Base-by-base conservation (phyloP, 306 rosid genomes). In the Ormosia emarginata region DNA sequence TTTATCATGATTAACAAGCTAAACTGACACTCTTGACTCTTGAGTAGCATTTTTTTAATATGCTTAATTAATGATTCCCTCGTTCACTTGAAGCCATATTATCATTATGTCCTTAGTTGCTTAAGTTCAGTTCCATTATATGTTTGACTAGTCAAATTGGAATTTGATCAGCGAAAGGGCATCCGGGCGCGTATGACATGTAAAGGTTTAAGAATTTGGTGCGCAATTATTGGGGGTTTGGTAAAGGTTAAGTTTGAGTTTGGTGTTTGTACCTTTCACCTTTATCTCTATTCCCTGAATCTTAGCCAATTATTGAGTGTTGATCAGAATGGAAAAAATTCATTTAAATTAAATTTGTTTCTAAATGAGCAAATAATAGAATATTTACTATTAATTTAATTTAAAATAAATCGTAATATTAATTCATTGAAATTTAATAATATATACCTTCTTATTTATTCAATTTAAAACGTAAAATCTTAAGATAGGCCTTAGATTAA, bases 241-340 rank as follows among this genome's bases (percentile, higher is more conserved):
- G 71, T 77, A 81, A 83, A 78, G 86, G 86, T 18, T 86, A 41
- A 33, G n/a, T 68, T 56, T 81, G 78, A 61, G 88, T 85, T 85
- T 70, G 88, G 88, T 87, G 78, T 75, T 79, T 79, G 83, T 82
- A 85, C 76, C 90, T 79, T 82, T 82, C 82, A 82, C 63, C 85
- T 82, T 71, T 87, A 17, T 50, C 81, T 34, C 67, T 39, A 49
- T 70, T 74, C 84, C 49, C 65, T 43, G 81, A 79, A 83, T 67
- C 72, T 76, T 49, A 24, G 72, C 67, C 47, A 32, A 55, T 24
- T 24, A 24, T 24, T 24, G 24, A 24, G 24, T 24, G 24, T 24
- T 24, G 24, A 0, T 24, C 24, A 24, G 24, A 24, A 24, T 24
- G 24, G 24, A 24, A 24, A 24, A 24, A 24, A 1, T 24, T 1